phyloP scores from a whole-genome alignment of 306 rosid species.

The Datisca glomerata region DNA sequence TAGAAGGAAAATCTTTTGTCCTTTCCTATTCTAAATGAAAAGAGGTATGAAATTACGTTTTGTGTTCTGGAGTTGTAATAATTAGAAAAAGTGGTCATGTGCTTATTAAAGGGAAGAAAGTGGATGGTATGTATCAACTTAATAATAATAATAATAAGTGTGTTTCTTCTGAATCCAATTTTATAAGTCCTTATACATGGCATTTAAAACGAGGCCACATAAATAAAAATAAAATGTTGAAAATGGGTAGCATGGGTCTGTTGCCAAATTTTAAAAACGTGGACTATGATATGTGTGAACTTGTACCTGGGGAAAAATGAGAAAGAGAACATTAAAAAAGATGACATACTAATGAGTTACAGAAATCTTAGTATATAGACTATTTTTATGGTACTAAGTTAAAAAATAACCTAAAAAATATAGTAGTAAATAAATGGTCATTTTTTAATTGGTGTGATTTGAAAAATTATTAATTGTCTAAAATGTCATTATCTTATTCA shows the following conservation, averaged over 20 bases:
- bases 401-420: no score
- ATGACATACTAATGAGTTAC: no score
- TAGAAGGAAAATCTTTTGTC: conserved; percentile 3
- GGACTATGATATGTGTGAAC: neutral
- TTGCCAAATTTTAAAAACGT: neutral
- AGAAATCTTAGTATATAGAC: no score
- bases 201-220: neutral
- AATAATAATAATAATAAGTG: neutral
- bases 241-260: neutral
- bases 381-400: no score
- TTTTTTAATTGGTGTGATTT: no score
- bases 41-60: no score
- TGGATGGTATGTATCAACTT: neutral
- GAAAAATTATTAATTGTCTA: no score
- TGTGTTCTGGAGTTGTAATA: neutral
- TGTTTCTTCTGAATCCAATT: neutral
- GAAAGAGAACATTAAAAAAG: no score
- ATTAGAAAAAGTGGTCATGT: neutral
- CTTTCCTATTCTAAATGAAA: neutral
- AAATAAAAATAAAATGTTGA: neutral
- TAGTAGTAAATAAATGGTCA: no score
- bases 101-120: neutral
- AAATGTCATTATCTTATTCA: no score
- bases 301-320: neutral
- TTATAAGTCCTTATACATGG: neutral